Evolutionary conservation across 345 rosid genomes (phyloP), one percentile per base, ranked within the genome.

Genomic region (Bruguiera parviflora): DNA sequence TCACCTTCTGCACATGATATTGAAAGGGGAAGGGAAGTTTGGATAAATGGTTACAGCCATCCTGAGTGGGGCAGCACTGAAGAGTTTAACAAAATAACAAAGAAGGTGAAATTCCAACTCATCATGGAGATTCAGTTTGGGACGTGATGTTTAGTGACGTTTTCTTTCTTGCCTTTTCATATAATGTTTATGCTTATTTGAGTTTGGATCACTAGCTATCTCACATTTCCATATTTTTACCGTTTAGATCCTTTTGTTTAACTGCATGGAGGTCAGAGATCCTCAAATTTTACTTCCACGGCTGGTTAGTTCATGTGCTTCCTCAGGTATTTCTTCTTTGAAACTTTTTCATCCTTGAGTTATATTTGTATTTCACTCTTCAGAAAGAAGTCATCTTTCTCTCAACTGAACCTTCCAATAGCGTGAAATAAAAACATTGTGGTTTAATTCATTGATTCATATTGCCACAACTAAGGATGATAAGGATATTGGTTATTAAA

Each of bases 211-310:
- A 31, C 71, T 71, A 60, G 63, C 51, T 49, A 27, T 65, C 43
- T 71, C 24, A 53, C 62, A 11, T 37, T 20, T 53, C 22, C 22
- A 32, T 66, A 11, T 65, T 58, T 29, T 1, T 52, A 31, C 24
- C 18, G 29, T 56, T 27, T 24, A 24, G 98, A 84, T 92, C 83
- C 90, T 92, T 66, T 77, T 92, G 57, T 92, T 92, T 82, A 92
- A 92, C 70, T 92, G 98, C 82, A 89, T 87, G 95, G 92, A 88
- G 64, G 95, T 82, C 29, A 87, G 98, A 73, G 89, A 92, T 80
- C 96, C 98, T 63, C 86, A 87, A 61, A 74, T 87, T 72, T 74
- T 92, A 73, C 94, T 92, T 67, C 90, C 95, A 62, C 76, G 35
- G 70, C 94, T 92, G 72, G 84, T 87, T 67, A 80, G 65, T 58